Conservation (phyloP, 768 basidiomycete genomes). For the Russula abietina region DNA sequence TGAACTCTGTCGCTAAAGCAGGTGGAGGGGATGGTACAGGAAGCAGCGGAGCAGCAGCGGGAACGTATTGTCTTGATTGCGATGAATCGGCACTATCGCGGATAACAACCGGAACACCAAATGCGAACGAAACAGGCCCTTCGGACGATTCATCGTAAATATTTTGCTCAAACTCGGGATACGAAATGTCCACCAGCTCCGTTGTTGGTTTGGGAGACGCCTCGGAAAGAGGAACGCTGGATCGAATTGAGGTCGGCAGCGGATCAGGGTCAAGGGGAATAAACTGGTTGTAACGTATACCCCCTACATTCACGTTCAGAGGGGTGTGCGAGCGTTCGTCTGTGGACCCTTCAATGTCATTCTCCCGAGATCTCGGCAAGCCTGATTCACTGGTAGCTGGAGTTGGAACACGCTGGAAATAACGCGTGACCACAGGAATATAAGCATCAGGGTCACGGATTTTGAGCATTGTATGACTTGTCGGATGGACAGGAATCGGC, state of each 20-base stretch:
- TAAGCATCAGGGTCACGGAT: constrained; percentile 48
- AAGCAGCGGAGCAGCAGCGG: constrained; percentile 12
- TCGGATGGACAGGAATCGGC: constrained; percentile 70
- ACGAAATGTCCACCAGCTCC: constrained; percentile 3
- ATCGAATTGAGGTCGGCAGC: neutral
- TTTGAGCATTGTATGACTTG: constrained; percentile 69
- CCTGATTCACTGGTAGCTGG: neutral
- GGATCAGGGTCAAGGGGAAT: neutral
- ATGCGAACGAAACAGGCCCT: neutral
- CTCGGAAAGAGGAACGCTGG: neutral
- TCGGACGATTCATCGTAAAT: neutral
- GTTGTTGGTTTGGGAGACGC: neutral
- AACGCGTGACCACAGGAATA: constrained; percentile 39
- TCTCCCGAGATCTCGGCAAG: neutral
- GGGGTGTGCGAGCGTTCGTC: neutral
- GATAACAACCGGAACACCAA: neutral
- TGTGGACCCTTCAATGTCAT: neutral
- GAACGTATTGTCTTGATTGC: neutral
- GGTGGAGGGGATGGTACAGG: constrained; percentile 21
- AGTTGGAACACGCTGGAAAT: constrained; percentile 13
- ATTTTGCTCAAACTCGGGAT: neutral
- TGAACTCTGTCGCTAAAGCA: constrained; percentile 12
- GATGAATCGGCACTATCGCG: neutral
- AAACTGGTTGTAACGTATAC: neutral
- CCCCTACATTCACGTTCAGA: neutral